Conservation (phyloP, 139 green algal genomes). For the Tetratostichococcus sp. region DNA sequence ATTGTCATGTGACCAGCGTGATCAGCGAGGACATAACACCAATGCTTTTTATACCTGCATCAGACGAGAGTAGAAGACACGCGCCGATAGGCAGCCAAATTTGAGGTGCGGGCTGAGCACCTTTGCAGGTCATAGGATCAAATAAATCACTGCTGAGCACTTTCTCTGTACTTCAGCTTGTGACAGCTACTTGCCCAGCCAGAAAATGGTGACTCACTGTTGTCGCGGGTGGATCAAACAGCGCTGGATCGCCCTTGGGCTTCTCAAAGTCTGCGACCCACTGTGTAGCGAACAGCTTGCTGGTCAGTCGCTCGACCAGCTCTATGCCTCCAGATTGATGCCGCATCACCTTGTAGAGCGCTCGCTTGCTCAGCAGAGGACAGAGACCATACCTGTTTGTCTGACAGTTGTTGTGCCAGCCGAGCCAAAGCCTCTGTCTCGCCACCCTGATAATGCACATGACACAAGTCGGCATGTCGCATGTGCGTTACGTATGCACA, state of each 20-base stretch:
- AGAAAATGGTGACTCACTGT: background rate
- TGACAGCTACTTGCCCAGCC: too few relatives aligned
- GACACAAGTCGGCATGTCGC: too few relatives aligned
- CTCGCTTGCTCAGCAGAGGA: too few relatives aligned
- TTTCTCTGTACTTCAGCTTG: too few relatives aligned
- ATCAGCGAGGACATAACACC: too few relatives aligned
- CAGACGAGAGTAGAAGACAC: conserved; percentile 43
- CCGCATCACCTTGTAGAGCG: too few relatives aligned
- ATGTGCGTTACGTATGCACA: too few relatives aligned
- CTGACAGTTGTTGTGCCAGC: conserved; percentile 49
- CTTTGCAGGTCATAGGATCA: conserved; percentile 61
- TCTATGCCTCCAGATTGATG: too few relatives aligned
- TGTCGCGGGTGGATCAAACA: conserved; percentile 32
- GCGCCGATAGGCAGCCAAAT: conserved; percentile 55
- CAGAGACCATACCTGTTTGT: conserved; percentile 19
- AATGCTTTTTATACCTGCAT: conserved; percentile 14
- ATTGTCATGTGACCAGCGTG: too few relatives aligned
- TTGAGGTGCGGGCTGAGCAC: conserved; percentile 89
- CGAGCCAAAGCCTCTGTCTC: conserved; percentile 60
- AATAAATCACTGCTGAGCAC: too few relatives aligned
- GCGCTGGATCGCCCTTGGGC: conserved; percentile 75
- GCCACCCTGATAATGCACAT: conserved; percentile 44
- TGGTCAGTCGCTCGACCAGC: too few relatives aligned
- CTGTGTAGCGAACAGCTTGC: background rate
- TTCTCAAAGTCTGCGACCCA: conserved; percentile 86